Evolutionary conservation across 495 filamentous ascomycete species (phyloP).

Genomic region (Neurospora sp.): DNA sequence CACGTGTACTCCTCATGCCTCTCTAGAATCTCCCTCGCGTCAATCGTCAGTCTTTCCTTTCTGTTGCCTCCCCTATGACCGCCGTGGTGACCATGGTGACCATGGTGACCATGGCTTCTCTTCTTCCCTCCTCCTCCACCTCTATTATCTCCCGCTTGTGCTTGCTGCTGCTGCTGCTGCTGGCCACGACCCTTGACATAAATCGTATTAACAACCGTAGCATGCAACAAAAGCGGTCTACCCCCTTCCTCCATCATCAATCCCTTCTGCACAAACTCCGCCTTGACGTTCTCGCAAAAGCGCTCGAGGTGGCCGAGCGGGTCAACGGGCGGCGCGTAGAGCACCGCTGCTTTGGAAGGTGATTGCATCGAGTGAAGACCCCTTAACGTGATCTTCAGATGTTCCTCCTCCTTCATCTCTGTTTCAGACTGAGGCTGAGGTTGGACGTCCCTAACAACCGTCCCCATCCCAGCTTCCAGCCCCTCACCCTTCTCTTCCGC

Average conservation of each 20-base stretch:
- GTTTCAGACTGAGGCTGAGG: not conserved
- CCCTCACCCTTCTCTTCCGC: not conserved
- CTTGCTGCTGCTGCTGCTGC: not conserved
- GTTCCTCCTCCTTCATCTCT: not conserved
- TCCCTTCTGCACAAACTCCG: conserved; percentile 50
- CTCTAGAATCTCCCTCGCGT: conserved; percentile 41
- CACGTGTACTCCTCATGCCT: conserved; percentile 46
- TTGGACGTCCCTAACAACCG: not conserved
- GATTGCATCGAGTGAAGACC: conserved; percentile 41
- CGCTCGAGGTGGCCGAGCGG: conserved; percentile 40
- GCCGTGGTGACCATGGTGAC: conserved; percentile 2
- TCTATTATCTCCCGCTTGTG: not conserved
- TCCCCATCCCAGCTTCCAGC: not conserved
- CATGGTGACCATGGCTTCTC: conserved; percentile 1
- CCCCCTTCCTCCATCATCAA: conserved; percentile 46
- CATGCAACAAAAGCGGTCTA: conserved; percentile 68
- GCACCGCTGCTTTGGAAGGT: conserved; percentile 23
- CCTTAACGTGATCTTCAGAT: conserved; percentile 30
- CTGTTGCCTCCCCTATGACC: conserved; percentile 1
- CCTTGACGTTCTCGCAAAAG: conserved; percentile 54
- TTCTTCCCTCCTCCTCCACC: conserved; percentile 25
- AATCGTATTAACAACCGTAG: conserved; percentile 79
- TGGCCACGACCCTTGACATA: conserved; percentile 45
- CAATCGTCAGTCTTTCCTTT: conserved; percentile 34
- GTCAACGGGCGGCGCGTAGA: conserved; percentile 45